Evolutionary conservation across 1,139 yeast species (phyloP).

Genomic region (Sugiyamaella castrensis): DNA sequence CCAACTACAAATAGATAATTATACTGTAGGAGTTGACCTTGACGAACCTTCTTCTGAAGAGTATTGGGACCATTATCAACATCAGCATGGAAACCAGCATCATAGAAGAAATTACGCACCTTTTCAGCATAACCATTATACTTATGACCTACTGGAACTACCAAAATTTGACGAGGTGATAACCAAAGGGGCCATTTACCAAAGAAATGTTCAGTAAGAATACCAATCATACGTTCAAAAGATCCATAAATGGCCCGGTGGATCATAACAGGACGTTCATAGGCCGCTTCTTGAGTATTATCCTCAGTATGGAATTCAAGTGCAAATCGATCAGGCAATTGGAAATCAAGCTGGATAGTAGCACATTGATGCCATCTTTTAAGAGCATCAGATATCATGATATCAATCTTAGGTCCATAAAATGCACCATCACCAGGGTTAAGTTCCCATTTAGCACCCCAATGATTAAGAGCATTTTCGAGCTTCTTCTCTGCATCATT

Average conservation of each 20-base stretch:
- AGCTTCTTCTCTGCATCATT: slow-evolving; percentile 77
- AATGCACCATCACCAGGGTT: slow-evolving; percentile 98
- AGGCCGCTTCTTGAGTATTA: slow-evolving; percentile 24
- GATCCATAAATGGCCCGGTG: slow-evolving; percentile 98
- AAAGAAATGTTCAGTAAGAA: slow-evolving; percentile 92
- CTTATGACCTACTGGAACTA: slow-evolving; percentile 94
- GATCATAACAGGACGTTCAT: slow-evolving; percentile 85
- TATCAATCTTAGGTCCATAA: slow-evolving; percentile 98
- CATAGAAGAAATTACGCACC: slow-evolving; percentile 66
- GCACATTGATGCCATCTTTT: slow-evolving; percentile 98
- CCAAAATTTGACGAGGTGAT: slow-evolving; percentile 93
- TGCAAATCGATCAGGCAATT: slow-evolving; percentile 87
- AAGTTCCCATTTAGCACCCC: slow-evolving; percentile 83
- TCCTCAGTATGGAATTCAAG: slow-evolving; percentile 79
- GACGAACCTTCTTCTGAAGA: slow-evolving; percentile 93
- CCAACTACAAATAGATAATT: slow-evolving; percentile 96
- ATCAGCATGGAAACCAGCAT: slow-evolving; percentile 80
- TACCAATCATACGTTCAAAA: slow-evolving; percentile 97
- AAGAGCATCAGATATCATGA: slow-evolving; percentile 86
- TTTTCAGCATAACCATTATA: slow-evolving; percentile 83
- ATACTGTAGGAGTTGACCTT: slow-evolving; percentile 87
- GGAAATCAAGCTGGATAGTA: slow-evolving; percentile 96
- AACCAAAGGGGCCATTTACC: slow-evolving; percentile 99
- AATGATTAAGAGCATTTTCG: slow-evolving; percentile 67
- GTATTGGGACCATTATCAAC: slow-evolving; percentile 93